Evolutionary conservation across 352 stramenopile species (phyloP).

Genomic region (Globisporangium acanthophoron): DNA sequence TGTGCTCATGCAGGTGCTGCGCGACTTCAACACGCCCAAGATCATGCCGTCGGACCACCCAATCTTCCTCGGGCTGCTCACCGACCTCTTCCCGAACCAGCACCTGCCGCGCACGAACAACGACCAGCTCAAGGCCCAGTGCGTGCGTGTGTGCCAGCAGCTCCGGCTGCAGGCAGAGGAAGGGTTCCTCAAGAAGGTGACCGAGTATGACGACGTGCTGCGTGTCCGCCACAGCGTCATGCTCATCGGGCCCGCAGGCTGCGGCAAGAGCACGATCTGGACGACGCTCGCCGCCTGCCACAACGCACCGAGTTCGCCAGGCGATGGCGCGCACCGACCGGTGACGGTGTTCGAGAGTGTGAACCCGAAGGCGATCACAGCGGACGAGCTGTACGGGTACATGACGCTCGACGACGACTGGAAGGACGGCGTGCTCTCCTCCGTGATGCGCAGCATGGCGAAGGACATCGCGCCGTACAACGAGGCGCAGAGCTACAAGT

Average conservation of each 20-base stretch:
- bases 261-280: slow-evolving; percentile 96
- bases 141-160: slow-evolving; percentile 41
- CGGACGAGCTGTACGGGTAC: slow-evolving; percentile 92
- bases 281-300: slow-evolving; percentile 87
- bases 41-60: slow-evolving; percentile 90
- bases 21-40: slow-evolving; percentile 95
- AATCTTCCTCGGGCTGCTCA: slow-evolving; percentile 92
- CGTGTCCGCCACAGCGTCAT: slow-evolving; percentile 95
- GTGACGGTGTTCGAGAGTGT: slow-evolving; percentile 93
- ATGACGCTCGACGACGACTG: slow-evolving; percentile 98
- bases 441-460: slow-evolving; percentile 96
- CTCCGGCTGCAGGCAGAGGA: slow-evolving; percentile 91
- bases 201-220: slow-evolving; percentile 94
- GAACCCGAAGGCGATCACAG: slow-evolving; percentile 93
- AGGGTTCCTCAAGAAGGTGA: slow-evolving; percentile 93
- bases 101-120: slow-evolving; percentile 36
- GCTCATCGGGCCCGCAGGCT: slow-evolving; percentile 92
- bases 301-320: slow-evolving; percentile 22
- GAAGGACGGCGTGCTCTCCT: slow-evolving; percentile 95
- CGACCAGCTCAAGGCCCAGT: slow-evolving; percentile 36
- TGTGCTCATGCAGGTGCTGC: slow-evolving; percentile 94
- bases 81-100: slow-evolving; percentile 89
- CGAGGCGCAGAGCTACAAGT: slow-evolving; percentile 83
- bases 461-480: slow-evolving; percentile 89
- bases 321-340: slow-evolving; percentile 74